Base-by-base conservation (phyloP, 2,329 filamentous ascomycete species). In the Clarireedia homoeocarpa region DNA sequence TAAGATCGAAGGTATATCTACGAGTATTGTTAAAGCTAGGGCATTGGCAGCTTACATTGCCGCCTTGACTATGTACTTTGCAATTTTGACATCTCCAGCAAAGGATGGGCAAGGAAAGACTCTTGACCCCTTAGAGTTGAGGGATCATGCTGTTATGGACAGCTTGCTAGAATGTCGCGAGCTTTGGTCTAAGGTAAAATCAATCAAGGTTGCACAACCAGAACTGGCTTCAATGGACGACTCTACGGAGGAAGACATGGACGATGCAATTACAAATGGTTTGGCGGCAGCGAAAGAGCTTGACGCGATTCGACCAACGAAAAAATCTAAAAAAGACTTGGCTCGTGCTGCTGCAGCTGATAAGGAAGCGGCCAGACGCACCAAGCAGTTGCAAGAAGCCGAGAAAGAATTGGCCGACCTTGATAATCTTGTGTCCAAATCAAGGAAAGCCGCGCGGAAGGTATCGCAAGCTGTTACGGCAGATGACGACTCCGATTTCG, bases 101-200 rank as follows among this genome's bases (percentile, higher is more conserved):
- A 74, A 75, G 0, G 72, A 76, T 38, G 77, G 77, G 6, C 71
- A 74, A 0, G 71, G 73, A 12, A 78, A 83, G 57, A 79, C 89
- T 0, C 72, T 95, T 61, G 80, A 88, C 54, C 88, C 92, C 5
- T 76, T 79, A n/a, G 85, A 95, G 63, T 74, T 99, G 44, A 85
- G 89, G 59, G 89, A 96, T 53, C 94, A 99, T 71, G 85, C 90
- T 14, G 82, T 99, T 58, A 97, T 99, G 90, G 84, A 87, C 58
- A 88, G 82, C 15, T 72, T 99, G 38, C 74, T 96, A 44, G 83
- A 85, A 68, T 92, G 88, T 70, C 84, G 91, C 56, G 80, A 86
- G 57, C 78, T 91, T 9, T 99, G 94, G 94, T 76, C 83, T 52
- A 82, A 79, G 60, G 84, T 90, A 30, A 85, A 89, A 70, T 74